Percentiles rank a stretch among this genome's conserved stretches.
Conservation (phyloP, 495 filamentous ascomycete species). For the Parathielavia appendiculata region DNA sequence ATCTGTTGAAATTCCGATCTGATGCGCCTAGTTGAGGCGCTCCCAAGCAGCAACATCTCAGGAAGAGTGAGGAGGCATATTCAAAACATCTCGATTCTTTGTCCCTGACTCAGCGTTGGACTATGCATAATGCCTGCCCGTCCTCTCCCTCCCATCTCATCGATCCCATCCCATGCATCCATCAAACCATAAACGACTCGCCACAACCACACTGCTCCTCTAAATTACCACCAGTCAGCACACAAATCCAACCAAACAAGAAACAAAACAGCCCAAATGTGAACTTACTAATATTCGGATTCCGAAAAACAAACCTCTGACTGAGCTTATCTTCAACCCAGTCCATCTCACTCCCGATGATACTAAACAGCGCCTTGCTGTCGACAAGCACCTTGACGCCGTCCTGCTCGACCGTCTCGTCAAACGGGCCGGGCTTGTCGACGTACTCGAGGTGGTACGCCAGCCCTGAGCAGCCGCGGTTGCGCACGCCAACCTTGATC, state of each 20-base stretch:
- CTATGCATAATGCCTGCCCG: not conserved
- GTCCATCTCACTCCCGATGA: slow-evolving; percentile 99
- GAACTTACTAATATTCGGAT: slow-evolving; percentile 94
- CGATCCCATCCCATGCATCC: not conserved
- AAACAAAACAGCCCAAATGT: not conserved
- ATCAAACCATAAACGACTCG: slow-evolving; percentile 87
- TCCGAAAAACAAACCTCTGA: slow-evolving; percentile 84
- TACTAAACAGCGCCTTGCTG: slow-evolving; percentile 93
- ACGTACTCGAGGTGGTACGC: slow-evolving; percentile 97
- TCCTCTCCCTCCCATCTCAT: not conserved
- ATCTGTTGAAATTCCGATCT: not conserved
- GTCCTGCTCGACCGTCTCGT: slow-evolving; percentile 92
- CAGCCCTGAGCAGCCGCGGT: slow-evolving; percentile 89
- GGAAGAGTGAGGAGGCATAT: not conserved
- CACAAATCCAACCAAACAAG: not conserved
- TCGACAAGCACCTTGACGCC: slow-evolving; percentile 95
- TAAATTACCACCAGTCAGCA: slow-evolving; percentile 46
- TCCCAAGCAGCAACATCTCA: not conserved
- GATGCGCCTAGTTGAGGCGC: not conserved
- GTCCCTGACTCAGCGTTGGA: not conserved
- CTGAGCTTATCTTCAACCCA: slow-evolving; percentile 95
- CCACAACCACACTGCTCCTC: slow-evolving; percentile 97
- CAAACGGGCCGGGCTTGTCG: slow-evolving; percentile 78
- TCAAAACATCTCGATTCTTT: not conserved
- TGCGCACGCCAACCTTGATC: slow-evolving; percentile 90